A percentile compares a stretch with the other conserved stretches of the same genome.
Evolutionary conservation across 1,139 yeast genomes (phyloP).

Genomic region (Taiozyma onychis): DNA sequence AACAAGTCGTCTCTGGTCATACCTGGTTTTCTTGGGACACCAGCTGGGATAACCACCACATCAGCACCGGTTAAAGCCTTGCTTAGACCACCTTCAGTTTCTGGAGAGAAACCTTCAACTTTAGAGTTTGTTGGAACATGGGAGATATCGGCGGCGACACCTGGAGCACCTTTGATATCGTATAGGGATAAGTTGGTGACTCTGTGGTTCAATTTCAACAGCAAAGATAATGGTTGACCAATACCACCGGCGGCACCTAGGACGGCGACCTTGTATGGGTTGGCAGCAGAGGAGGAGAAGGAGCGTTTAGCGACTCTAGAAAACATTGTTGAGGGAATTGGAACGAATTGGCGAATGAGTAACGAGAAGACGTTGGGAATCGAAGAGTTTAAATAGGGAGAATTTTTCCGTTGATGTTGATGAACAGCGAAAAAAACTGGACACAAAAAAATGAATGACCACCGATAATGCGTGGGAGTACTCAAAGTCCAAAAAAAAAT

Average conservation of each 20-base stretch:
- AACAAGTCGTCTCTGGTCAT: slow-evolving; percentile 98
- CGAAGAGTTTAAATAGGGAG: not conserved
- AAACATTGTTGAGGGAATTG: slow-evolving; percentile 30
- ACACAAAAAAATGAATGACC: not conserved
- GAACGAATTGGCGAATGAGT: too few species aligned
- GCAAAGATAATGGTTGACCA: slow-evolving; percentile 94
- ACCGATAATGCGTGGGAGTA: not conserved
- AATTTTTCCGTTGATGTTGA: not conserved
- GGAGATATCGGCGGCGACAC: slow-evolving; percentile 94
- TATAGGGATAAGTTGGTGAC: slow-evolving; percentile 82
- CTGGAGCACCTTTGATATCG: slow-evolving; percentile 92
- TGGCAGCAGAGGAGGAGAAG: slow-evolving; percentile 57
- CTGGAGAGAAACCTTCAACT: slow-evolving; percentile 83
- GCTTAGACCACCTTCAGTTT: slow-evolving; percentile 68
- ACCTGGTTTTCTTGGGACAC: slow-evolving; percentile 99
- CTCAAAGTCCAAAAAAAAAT: not conserved
- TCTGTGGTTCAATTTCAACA: slow-evolving; percentile 80
- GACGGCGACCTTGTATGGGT: slow-evolving; percentile 77
- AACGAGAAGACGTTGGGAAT: not conserved
- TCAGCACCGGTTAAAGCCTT: slow-evolving; percentile 76
- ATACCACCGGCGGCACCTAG: slow-evolving; percentile 98
- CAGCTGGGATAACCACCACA: slow-evolving; percentile 94
- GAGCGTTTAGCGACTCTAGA: slow-evolving; percentile 54
- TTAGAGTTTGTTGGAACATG: slow-evolving; percentile 89
- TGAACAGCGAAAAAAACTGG: not conserved